Conservation (phyloP, 176 grass and related monocot species). For the Aegilops speltoides region DNA sequence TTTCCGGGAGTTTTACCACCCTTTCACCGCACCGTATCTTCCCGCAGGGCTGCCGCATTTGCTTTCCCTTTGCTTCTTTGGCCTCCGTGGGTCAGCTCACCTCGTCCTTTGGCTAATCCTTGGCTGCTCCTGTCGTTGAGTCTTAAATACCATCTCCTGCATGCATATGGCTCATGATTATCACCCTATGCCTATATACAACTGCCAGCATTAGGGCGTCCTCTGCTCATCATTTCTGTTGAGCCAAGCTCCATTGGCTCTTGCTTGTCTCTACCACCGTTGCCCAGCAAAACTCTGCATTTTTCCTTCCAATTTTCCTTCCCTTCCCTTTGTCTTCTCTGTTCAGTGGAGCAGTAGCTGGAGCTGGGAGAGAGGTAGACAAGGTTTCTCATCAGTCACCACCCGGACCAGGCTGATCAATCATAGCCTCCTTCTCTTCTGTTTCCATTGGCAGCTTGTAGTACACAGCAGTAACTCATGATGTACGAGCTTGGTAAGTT, state of each 20-base stretch:
- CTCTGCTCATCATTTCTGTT: constrained; percentile 10
- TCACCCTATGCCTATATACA: not conserved
- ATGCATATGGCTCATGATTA: not conserved
- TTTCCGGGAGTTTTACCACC: not conserved
- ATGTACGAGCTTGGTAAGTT: constrained; percentile 1
- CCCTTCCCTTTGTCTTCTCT: not conserved
- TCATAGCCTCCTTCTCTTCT: not conserved
- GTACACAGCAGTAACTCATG: not conserved
- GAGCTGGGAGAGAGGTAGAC: not conserved
- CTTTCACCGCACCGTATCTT: constrained; percentile 33
- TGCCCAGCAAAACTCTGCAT: not conserved
- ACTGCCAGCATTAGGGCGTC: not conserved
- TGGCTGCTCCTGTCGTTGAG: not conserved
- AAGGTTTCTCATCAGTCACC: not conserved
- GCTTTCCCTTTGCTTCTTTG: constrained; percentile 33
- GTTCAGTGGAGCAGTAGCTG: not conserved
- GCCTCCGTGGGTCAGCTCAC: constrained; percentile 1
- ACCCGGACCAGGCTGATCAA: not conserved
- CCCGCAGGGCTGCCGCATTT: constrained; percentile 27
- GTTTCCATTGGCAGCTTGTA: not conserved
- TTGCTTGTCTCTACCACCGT: not conserved
- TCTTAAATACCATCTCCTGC: constrained; percentile 17
- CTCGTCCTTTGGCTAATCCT: not conserved
- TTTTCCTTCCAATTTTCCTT: not conserved
- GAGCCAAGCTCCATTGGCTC: not conserved